A percentile compares a stretch with the other conserved stretches of the same genome.
Evolutionary conservation across 306 rosid genomes (phyloP).

Genomic region (Quercus dentata): DNA sequence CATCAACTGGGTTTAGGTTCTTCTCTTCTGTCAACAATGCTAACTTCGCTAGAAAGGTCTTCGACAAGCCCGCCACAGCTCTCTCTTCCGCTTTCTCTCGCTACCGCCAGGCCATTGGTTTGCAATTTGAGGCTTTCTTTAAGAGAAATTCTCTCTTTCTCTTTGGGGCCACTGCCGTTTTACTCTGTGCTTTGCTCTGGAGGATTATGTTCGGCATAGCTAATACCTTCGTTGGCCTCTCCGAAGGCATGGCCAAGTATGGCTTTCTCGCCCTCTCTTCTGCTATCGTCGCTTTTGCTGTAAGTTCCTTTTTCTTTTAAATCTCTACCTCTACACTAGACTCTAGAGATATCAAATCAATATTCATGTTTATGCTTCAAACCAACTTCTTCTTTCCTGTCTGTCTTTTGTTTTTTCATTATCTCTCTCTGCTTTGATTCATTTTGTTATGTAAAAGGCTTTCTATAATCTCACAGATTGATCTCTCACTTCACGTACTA

Average conservation of each 20-base stretch:
- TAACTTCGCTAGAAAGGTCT: conserved; percentile 40
- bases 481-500: not conserved
- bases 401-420: not conserved
- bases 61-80: conserved; percentile 55
- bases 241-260: conserved; percentile 96
- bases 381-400: not conserved
- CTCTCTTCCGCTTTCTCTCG: conserved; percentile 54
- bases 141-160: conserved; percentile 58
- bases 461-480: not conserved
- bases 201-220: conserved; percentile 77
- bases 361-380: not conserved
- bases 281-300: conserved; percentile 80
- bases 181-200: conserved; percentile 75
- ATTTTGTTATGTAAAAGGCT: not conserved
- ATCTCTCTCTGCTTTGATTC: not conserved
- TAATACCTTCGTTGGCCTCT: conserved; percentile 57
- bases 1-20: conserved; percentile 37
- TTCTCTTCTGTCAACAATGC: conserved; percentile 41
- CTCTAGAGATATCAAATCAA: too few species aligned
- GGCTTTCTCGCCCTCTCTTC: conserved; percentile 93
- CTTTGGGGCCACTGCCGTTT: conserved; percentile 56
- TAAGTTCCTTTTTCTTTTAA: conserved; percentile 39
- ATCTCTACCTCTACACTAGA: too few species aligned
- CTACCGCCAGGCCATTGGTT: conserved; percentile 72
- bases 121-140: conserved; percentile 89